Base-by-base conservation (phyloP, 306 rosid species). In the Heteromeles arbutifolia region DNA sequence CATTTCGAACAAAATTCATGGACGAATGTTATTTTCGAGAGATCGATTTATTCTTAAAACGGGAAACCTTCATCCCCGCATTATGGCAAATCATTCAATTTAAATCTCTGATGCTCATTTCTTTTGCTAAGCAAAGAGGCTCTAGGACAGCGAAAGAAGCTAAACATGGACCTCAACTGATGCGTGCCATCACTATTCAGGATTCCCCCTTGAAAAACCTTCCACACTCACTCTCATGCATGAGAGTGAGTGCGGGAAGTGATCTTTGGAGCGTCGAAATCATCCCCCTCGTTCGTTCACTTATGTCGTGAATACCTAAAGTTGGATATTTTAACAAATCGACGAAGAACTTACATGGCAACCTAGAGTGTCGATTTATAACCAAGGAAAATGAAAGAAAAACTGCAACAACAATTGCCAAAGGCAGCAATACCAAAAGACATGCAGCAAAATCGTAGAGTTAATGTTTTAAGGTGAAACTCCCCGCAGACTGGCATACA, bases 1-100 rank as follows among this genome's bases (percentile, higher is more conserved):
- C 72, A 72, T 66, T 90, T 80, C 72, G 69, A 82, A 85, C 85
- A 84, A 74, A 65, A 64, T 64, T 73, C 70, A 68, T 70, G 69
- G 53, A 73, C 67, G 56, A 25, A 63, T 72, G 74, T 62, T 67
- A 15, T n/a, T 74, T 65, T 68, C 12, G 31, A 64, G 82, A 58
- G 32, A 76, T 74, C 45, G 65, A 50, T 74, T 74, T 78, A 72
- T 78, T 75, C 71, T n/a, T 78, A 17, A 65, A 50, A 62, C 28
- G n/a, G 59, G 70, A 62, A 64, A 65, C 39, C 50, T 34, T 52
- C 70, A 41, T 57, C 54, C 13, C 59, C 4, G 76, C 74, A 25
- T 48, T 48, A 13, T 26, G 58, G 58, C 26, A 71, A 50, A 28
- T 53, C 44, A 44, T 25, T 21, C 21, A 21, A 21, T 52, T 57